These are phyloP conservation scores for Malassezia japonica DNA, from an alignment of 1,284 basidiomycete species.

Conservation along the genomic window DNA sequence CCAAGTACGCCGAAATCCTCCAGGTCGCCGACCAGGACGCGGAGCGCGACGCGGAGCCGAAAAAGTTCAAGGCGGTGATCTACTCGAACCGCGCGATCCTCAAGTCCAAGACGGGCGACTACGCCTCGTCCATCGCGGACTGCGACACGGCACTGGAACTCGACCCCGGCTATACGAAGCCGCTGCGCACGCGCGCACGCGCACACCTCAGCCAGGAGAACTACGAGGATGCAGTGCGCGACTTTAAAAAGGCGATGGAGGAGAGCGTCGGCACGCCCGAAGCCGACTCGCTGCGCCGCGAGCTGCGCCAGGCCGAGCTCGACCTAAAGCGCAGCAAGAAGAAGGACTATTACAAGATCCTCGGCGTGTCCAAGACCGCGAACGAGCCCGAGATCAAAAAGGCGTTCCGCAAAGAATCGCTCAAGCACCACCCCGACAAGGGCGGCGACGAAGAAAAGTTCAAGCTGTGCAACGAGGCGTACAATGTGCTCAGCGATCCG, in stretches of 20 bases:
- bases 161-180: slow-evolving; percentile 65
- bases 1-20: slow-evolving; percentile 50
- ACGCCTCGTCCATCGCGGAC: slow-evolving; percentile 63
- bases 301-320: slow-evolving; percentile 50
- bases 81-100: slow-evolving; percentile 76
- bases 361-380: slow-evolving; percentile 66
- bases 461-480: slow-evolving; percentile 45
- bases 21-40: slow-evolving; percentile 25
- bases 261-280: slow-evolving; percentile 54
- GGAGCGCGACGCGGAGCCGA: slow-evolving; percentile 25
- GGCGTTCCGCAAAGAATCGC: slow-evolving; percentile 36
- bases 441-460: slow-evolving; percentile 48
- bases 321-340: slow-evolving; percentile 43
- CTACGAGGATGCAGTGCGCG: slow-evolving; percentile 62
- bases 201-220: slow-evolving; percentile 65
- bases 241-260: slow-evolving; percentile 69
- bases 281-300: slow-evolving; percentile 57
- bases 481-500: slow-evolving; percentile 36
- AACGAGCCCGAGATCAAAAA: slow-evolving; percentile 72
- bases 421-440: slow-evolving; percentile 48
- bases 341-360: slow-evolving; percentile 60
- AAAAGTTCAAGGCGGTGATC: slow-evolving; percentile 56
- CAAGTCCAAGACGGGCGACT: slow-evolving; percentile 59
- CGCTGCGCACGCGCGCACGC: slow-evolving; percentile 71
- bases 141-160: slow-evolving; percentile 62